Evolutionary conservation across 306 rosid genomes (phyloP), one percentile per base, ranked within the genome.

Genomic region (Senna siamea): DNA sequence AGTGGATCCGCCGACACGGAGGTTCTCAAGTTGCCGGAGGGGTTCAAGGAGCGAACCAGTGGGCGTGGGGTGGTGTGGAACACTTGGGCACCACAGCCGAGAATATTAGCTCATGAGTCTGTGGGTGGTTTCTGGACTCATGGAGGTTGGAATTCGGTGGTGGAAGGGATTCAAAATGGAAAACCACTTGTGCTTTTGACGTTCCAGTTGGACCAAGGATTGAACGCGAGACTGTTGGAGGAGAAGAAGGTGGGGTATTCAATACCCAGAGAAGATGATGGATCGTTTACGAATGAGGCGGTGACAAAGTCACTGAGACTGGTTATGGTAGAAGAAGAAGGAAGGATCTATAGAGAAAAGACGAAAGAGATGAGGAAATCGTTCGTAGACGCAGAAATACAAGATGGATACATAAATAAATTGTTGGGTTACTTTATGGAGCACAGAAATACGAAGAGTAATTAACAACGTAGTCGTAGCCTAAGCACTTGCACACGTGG

Each of bases 101-200:
- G 81, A 63, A 78, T 85, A 0, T 32, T 85, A 6, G 72, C 47
- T 3, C 81, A 84, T 2, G 74, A 44, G 9, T 74, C 83, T 1
- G 35, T 84, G 0, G 83, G 88, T 0, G 83, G 74, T 4, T 80
- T 73, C 51, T 20, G 78, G 47, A 59, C 79, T 7, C 88, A 85
- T 19, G 66, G 76, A n/a, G n/a, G n/a, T n/a, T n/a, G n/a, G n/a
- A n/a, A n/a, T n/a, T n/a, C n/a, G n/a, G n/a, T n/a, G n/a, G n/a
- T n/a, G n/a, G n/a, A n/a, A n/a, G n/a, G n/a, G n/a, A n/a, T n/a
- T n/a, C n/a, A n/a, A n/a, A n/a, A n/a, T n/a, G n/a, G n/a, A n/a
- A n/a, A n/a, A n/a, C n/a, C n/a, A n/a, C n/a, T n/a, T n/a, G n/a
- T n/a, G n/a, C n/a, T n/a, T n/a, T n/a, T n/a, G n/a, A n/a, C n/a